Percentiles rank a stretch among this genome's conserved stretches.
Conservation (phyloP, 768 basidiomycete genomes). For the Coprinopsis sp. region DNA sequence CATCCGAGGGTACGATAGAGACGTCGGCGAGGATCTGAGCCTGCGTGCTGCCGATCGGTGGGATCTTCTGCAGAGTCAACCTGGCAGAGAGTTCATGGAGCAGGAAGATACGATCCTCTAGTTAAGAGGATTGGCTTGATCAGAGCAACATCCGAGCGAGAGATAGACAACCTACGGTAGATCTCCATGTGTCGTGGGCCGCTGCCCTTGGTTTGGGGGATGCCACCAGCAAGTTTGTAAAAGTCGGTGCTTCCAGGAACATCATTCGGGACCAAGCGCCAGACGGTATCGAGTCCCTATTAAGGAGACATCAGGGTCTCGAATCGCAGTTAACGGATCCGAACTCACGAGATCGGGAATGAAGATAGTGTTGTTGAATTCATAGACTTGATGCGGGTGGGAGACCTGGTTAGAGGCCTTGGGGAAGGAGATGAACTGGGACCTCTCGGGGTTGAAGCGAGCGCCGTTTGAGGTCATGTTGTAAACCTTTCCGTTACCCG, state of each 20-base stretch:
- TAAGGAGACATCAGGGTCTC: not conserved
- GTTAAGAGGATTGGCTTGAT: not conserved
- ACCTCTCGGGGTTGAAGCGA: slow-evolving; percentile 28
- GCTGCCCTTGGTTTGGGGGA: slow-evolving; percentile 58
- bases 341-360: slow-evolving; percentile 57
- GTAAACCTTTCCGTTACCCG: slow-evolving; percentile 51
- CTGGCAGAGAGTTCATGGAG: slow-evolving; percentile 57
- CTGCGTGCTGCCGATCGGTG: slow-evolving; percentile 49
- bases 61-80: slow-evolving; percentile 54
- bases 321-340: slow-evolving; percentile 1
- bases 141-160: slow-evolving; percentile 20
- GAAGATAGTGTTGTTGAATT: slow-evolving; percentile 51
- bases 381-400: slow-evolving; percentile 63
- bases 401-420: slow-evolving; percentile 36
- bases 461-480: slow-evolving; percentile 36
- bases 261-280: slow-evolving; percentile 52
- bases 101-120: slow-evolving; percentile 48
- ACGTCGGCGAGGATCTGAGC: slow-evolving; percentile 43
- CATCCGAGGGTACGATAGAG: slow-evolving; percentile 42
- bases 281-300: slow-evolving; percentile 65
- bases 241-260: slow-evolving; percentile 43
- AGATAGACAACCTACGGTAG: slow-evolving; percentile 27
- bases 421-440: slow-evolving; percentile 52
- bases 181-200: slow-evolving; percentile 48
- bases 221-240: slow-evolving; percentile 56